Percentiles rank a stretch among this genome's conserved stretches.
Conservation (phyloP, 208 protist species). For the Wallacemonas sp. region DNA sequence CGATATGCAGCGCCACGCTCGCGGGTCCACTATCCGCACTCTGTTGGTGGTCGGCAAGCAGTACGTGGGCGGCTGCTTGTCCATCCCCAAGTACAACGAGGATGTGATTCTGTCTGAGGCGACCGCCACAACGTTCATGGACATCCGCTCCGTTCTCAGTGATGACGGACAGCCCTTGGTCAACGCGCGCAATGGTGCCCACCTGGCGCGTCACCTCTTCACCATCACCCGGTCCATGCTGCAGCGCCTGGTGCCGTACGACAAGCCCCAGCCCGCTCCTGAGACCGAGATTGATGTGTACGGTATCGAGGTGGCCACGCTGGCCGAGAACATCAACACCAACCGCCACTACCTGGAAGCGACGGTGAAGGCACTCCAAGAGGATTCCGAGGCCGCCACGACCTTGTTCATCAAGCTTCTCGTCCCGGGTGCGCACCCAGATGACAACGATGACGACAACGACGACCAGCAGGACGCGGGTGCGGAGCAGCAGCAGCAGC, state of each 20-base stretch:
- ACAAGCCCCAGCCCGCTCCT: constrained; percentile 37
- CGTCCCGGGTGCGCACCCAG: constrained; percentile 20
- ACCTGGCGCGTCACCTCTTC: constrained; percentile 59
- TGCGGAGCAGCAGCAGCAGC: constrained; percentile 8
- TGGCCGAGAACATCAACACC: constrained; percentile 35
- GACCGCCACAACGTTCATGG: constrained; percentile 54
- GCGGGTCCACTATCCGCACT: constrained; percentile 37
- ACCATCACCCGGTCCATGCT: constrained; percentile 44
- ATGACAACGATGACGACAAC: constrained; percentile 21
- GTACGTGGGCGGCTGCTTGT: constrained; percentile 67
- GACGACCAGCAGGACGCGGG: constrained; percentile 18
- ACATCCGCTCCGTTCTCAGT: constrained; percentile 47
- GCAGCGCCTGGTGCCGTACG: constrained; percentile 46
- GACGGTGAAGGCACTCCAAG: constrained; percentile 31
- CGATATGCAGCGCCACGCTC: constrained; percentile 32
- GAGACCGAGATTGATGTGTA: constrained; percentile 27
- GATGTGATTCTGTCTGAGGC: constrained; percentile 70
- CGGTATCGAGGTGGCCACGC: constrained; percentile 19
- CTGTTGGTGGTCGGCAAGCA: constrained; percentile 62
- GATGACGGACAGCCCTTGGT: constrained; percentile 67
- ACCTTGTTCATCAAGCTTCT: constrained; percentile 46
- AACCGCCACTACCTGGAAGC: constrained; percentile 43
- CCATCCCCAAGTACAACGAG: constrained; percentile 49
- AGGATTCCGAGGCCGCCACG: constrained; percentile 51
- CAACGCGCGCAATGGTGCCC: constrained; percentile 41